phyloP scores from a whole-genome alignment of 2,329 filamentous ascomycete species.

The Colletotrichum salicis region DNA sequence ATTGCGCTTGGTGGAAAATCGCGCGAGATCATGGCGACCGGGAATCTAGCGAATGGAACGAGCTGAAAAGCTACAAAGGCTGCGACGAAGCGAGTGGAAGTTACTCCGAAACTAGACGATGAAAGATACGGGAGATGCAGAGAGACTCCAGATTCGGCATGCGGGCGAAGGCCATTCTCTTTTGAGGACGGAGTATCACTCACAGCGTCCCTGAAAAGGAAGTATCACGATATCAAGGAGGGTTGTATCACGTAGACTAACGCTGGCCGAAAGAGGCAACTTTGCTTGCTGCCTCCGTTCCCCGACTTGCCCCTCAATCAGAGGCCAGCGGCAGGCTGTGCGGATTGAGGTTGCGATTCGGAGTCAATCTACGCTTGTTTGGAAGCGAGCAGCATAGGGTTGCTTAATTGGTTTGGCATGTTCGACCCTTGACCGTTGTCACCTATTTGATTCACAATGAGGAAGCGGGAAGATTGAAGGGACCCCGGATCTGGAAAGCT shows the following conservation, averaged over 20 bases:
- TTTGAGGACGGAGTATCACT: constrained; percentile 15
- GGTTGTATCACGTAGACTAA: constrained; percentile 10
- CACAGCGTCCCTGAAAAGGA: not conserved
- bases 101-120: not conserved
- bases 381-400: not conserved
- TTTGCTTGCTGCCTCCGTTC: not conserved
- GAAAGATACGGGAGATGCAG: not conserved
- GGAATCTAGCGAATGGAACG: not conserved
- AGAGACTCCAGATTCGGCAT: not conserved
- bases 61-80: not conserved
- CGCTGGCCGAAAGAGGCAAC: constrained; percentile 14
- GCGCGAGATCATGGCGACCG: not conserved
- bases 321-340: too few relatives aligned
- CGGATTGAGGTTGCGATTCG: not conserved
- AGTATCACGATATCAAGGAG: not conserved
- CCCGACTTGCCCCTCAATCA: constrained; percentile 1
- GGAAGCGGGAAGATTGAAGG: not conserved
- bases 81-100: not conserved
- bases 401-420: not conserved
- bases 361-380: not conserved
- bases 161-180: not conserved
- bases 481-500: not conserved
- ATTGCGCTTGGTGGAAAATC: constrained; percentile 20
- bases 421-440: not conserved
- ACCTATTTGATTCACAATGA: not conserved